A percentile compares a stretch with the other conserved stretches of the same genome.
These are phyloP conservation scores for Euphorbia lathyris DNA, from an alignment of 345 rosid species.

Conservation along the genomic window DNA sequence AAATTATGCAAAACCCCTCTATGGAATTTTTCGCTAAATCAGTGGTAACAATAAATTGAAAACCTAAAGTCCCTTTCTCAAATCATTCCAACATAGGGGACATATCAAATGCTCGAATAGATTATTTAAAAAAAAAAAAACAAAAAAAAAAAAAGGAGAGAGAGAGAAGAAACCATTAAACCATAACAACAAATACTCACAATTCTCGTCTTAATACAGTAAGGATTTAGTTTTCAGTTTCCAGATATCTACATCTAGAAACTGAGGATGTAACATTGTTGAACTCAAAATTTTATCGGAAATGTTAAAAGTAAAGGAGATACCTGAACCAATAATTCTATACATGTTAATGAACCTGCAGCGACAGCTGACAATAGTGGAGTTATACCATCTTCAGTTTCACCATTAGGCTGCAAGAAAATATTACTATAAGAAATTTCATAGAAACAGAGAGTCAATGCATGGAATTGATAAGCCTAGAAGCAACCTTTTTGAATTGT, in stretches of 20 bases:
- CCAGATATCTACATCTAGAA: background rate
- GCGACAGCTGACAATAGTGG: conserved; percentile 89
- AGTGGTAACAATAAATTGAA: background rate
- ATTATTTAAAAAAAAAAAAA: background rate
- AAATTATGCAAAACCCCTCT: background rate
- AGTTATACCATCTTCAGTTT: conserved; percentile 79
- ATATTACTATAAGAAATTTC: background rate
- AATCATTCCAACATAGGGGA: background rate
- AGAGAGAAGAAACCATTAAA: background rate
- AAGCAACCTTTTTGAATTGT: background rate
- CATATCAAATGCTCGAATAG: background rate
- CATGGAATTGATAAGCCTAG: background rate
- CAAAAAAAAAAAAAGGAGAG: no score
- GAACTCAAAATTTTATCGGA: background rate
- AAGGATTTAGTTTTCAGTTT: background rate
- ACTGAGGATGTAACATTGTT: background rate
- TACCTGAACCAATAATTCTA: conserved; percentile 74
- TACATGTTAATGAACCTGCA: conserved; percentile 74
- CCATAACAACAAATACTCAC: background rate
- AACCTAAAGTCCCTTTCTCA: background rate
- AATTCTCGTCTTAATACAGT: background rate
- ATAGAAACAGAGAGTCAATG: background rate
- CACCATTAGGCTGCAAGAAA: conserved; percentile 77
- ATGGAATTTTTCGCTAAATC: background rate
- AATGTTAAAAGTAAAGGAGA: conserved; percentile 15